These are phyloP conservation scores for Cruciata laevipes DNA, from an alignment of 257 asterid species.

Conservation along the genomic window DNA sequence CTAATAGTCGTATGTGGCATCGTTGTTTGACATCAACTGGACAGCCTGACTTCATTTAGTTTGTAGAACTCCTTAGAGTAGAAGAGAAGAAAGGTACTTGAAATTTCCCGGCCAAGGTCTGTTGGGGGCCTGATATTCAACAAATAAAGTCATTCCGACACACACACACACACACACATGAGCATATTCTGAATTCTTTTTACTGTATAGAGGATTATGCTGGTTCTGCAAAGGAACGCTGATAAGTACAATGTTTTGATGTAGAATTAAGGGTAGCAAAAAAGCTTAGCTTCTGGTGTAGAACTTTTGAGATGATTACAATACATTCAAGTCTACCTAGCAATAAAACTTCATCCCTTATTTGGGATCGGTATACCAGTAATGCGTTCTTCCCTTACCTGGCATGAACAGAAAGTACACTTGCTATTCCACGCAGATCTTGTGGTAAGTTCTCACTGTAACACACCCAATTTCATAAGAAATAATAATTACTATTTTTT, in stretches of 20 bases:
- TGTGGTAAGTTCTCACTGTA: neutral
- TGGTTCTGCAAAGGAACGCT: constrained; percentile 14
- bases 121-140: constrained; percentile 12
- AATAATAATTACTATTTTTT: too few relatives aligned
- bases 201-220: constrained; percentile 21
- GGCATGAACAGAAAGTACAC: neutral
- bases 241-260: neutral
- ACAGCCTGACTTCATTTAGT: constrained; percentile 78
- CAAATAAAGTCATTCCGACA: constrained; percentile 15
- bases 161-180: neutral
- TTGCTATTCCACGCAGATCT: neutral
- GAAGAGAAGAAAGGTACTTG: constrained; percentile 20
- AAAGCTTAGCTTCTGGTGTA: neutral
- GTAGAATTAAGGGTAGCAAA: neutral
- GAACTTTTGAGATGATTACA: neutral
- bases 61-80: constrained; percentile 11
- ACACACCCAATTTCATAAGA: too few relatives aligned
- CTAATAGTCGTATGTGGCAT: constrained; percentile 99
- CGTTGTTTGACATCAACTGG: constrained; percentile 97
- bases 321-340: neutral
- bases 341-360: constrained; percentile 4
- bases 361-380: neutral
- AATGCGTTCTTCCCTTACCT: neutral
- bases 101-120: constrained; percentile 9
- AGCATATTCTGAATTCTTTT: constrained; percentile 12